Conservation (phyloP, 106 monocot genomes). For the Dioscorea dumetorum region DNA sequence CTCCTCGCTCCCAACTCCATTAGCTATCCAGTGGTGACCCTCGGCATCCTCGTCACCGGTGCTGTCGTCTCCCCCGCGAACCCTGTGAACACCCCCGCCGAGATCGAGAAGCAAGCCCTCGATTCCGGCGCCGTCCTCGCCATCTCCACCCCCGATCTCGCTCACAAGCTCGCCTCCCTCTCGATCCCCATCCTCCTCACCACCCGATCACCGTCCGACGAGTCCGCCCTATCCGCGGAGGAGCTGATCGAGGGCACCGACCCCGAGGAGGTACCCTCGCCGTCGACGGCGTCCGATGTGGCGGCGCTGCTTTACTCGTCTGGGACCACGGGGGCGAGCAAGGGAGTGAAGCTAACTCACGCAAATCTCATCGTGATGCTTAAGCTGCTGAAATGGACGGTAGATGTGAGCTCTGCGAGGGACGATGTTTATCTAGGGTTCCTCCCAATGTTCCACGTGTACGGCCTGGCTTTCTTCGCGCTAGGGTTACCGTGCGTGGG, state of each 20-base stretch:
- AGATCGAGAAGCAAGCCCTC: background rate
- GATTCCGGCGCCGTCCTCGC: constrained; percentile 3
- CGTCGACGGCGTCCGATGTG: constrained; percentile 13
- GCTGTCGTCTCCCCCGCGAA: constrained; percentile 3
- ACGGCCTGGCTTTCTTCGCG: constrained; percentile 25
- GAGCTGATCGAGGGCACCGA: constrained; percentile 20
- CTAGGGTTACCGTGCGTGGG: constrained; percentile 18
- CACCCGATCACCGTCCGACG: background rate
- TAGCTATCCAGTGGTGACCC: background rate
- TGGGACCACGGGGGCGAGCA: constrained; percentile 33
- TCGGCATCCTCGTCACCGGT: constrained; percentile 2
- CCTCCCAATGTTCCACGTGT: constrained; percentile 42
- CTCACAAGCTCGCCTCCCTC: background rate
- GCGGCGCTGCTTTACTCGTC: constrained; percentile 46
- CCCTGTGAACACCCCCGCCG: constrained; percentile 2
- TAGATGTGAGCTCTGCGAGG: background rate
- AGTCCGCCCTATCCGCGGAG: background rate
- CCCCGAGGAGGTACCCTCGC: background rate
- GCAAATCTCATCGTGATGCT: constrained; percentile 24
- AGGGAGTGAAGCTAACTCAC: constrained; percentile 45
- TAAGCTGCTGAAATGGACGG: constrained; percentile 1
- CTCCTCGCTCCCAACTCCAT: constrained; percentile 4
- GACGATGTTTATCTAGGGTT: constrained; percentile 16
- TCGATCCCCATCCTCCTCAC: constrained; percentile 7
- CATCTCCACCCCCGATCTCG: constrained; percentile 1